Evolutionary conservation across 441 rosid genomes (phyloP).

Genomic region (Daphne laureola): DNA sequence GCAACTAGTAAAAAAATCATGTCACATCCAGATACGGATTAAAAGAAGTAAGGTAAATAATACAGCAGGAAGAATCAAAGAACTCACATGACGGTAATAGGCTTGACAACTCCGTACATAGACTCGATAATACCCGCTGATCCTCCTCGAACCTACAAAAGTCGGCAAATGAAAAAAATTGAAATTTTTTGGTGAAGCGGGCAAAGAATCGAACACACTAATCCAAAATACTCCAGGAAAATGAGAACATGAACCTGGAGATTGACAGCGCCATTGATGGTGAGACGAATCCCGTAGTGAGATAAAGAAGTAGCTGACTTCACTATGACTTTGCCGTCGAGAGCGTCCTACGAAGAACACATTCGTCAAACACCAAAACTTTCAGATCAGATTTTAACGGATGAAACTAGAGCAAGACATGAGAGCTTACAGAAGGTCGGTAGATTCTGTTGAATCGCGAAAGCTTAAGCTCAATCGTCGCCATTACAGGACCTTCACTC

Average conservation of each 20-base stretch:
- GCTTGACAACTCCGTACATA: conserved; percentile 70
- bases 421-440: conserved; percentile 48
- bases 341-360: conserved; percentile 41
- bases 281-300: conserved; percentile 59
- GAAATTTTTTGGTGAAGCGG: not conserved
- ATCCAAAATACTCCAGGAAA: not conserved
- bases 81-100: conserved; percentile 58
- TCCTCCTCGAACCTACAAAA: conserved; percentile 68
- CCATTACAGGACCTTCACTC: conserved; percentile 1
- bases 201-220: not conserved
- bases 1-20: too few relatives aligned
- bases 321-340: conserved; percentile 59
- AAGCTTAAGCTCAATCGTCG: conserved; percentile 46
- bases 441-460: conserved; percentile 65
- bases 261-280: conserved; percentile 57
- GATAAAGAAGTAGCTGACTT: conserved; percentile 54
- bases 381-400: not conserved
- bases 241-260: conserved; percentile 42
- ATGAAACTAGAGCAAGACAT: conserved; percentile 2
- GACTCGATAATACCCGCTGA: conserved; percentile 86
- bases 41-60: too few relatives aligned
- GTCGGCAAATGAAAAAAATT: not conserved
- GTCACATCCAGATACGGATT: too few relatives aligned
- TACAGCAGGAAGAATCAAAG: not conserved
- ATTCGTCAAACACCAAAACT: conserved; percentile 1